A percentile compares a stretch with the other conserved stretches of the same genome.
Conservation (phyloP, 441 rosid genomes). For the Jatropha multifida region DNA sequence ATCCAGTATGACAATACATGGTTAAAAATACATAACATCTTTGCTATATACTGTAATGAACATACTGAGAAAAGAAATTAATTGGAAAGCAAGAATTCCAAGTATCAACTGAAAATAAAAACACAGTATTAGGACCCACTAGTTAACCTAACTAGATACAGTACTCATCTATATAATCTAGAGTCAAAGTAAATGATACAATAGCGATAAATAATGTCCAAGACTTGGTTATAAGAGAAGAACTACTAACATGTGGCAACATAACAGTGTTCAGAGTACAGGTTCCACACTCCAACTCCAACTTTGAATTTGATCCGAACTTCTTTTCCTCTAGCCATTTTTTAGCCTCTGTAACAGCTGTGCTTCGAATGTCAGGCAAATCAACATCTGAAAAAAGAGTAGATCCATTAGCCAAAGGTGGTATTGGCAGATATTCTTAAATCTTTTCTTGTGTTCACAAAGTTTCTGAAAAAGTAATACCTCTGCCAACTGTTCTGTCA, state of each 20-base stretch:
- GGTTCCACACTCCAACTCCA: constrained; percentile 46
- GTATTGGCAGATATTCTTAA: constrained; percentile 17
- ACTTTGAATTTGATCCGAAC: constrained; percentile 51
- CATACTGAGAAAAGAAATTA: not conserved
- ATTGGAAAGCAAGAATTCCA: not conserved
- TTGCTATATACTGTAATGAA: not conserved
- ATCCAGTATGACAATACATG: not conserved
- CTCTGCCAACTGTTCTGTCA: constrained; percentile 33
- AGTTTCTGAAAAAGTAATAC: constrained; percentile 42
- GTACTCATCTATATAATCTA: constrained; percentile 2
- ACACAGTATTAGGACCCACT: not conserved
- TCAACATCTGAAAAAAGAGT: constrained; percentile 43
- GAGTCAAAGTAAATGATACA: not conserved
- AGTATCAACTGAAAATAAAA: not conserved
- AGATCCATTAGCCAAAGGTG: constrained; percentile 23
- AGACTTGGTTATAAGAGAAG: constrained; percentile 17
- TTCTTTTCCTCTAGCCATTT: constrained; percentile 84
- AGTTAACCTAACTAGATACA: not conserved
- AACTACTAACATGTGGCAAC: constrained; percentile 42
- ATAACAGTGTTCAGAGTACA: constrained; percentile 36
- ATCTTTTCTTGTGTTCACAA: constrained; percentile 13
- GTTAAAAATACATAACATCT: not conserved
- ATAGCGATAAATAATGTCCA: constrained; percentile 4
- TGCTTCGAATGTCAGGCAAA: constrained; percentile 43
- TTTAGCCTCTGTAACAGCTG: constrained; percentile 71